These are phyloP conservation scores for Suillus occidentalis DNA, from an alignment of 768 basidiomycete species.

Conservation along the genomic window DNA sequence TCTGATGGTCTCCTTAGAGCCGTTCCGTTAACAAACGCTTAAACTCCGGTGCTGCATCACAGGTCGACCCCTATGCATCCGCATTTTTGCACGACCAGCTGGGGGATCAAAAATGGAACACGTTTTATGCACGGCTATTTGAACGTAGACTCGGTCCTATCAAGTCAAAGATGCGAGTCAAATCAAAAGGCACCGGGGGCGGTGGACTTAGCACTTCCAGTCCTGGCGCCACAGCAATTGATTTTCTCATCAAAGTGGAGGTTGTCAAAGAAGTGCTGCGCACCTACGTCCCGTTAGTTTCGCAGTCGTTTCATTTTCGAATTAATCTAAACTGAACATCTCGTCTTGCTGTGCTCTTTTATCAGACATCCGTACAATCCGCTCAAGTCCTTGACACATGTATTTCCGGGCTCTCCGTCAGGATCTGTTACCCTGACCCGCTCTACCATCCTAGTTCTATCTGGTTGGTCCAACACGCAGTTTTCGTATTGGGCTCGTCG, in stretches of 20 bases:
- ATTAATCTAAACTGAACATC: background rate
- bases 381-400: slow-evolving; percentile 46
- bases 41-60: slow-evolving; percentile 20
- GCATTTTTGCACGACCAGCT: slow-evolving; percentile 45
- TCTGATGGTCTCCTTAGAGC: slow-evolving; percentile 24
- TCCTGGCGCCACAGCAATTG: slow-evolving; percentile 44
- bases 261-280: slow-evolving; percentile 50
- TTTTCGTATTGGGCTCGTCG: slow-evolving; percentile 57
- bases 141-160: slow-evolving; percentile 43
- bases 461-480: slow-evolving; percentile 55
- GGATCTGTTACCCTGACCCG: slow-evolving; percentile 49
- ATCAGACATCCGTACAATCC: slow-evolving; percentile 53
- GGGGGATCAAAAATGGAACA: slow-evolving; percentile 43
- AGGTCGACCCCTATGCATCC: slow-evolving; percentile 45
- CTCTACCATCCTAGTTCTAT: slow-evolving; percentile 46
- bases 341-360: slow-evolving; percentile 1
- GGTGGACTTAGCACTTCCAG: slow-evolving; percentile 27
- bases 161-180: slow-evolving; percentile 37
- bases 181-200: slow-evolving; percentile 24
- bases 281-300: slow-evolving; percentile 48
- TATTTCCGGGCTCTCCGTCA: slow-evolving; percentile 37
- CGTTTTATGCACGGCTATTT: slow-evolving; percentile 47
- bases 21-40: slow-evolving; percentile 29
- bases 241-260: slow-evolving; percentile 54
- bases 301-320: background rate